Percentiles rank a stretch among this genome's conserved stretches.
These are phyloP conservation scores for Ballota nigra DNA, from an alignment of 257 asterid genomes.

Conservation along the genomic window DNA sequence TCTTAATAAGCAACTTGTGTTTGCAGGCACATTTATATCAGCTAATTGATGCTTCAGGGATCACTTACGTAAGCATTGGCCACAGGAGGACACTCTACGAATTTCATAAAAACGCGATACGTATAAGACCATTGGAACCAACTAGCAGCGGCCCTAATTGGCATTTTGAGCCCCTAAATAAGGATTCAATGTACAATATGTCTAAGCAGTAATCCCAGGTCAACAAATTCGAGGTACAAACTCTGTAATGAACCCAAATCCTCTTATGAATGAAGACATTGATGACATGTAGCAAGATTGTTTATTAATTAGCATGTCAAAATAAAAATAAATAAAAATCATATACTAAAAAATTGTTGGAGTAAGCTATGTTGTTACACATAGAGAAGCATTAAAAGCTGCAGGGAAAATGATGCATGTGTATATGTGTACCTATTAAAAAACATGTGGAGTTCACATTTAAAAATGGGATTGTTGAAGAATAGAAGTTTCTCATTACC, in stretches of 20 bases:
- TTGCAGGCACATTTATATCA: constrained; percentile 65
- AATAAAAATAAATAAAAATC: background rate
- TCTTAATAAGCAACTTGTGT: constrained; percentile 29
- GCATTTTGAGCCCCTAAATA: constrained; percentile 48
- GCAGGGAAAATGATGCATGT: constrained; percentile 8
- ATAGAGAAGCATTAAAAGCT: constrained; percentile 21
- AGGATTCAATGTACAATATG: constrained; percentile 26
- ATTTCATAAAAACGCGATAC: constrained; percentile 47
- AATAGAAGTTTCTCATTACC: constrained; percentile 48
- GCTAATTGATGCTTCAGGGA: constrained; percentile 58
- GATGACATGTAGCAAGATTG: constrained; percentile 1
- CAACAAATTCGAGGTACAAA: background rate
- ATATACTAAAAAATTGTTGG: background rate
- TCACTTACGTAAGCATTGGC: constrained; percentile 74
- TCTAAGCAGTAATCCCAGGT: constrained; percentile 29
- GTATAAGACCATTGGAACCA: constrained; percentile 47
- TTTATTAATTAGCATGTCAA: background rate
- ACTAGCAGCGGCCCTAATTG: constrained; percentile 39
- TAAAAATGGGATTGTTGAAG: constrained; percentile 25
- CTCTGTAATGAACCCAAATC: constrained; percentile 1
- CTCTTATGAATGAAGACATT: background rate
- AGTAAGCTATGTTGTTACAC: constrained; percentile 1
- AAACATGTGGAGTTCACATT: background rate
- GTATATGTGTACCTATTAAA: background rate
- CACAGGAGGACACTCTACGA: constrained; percentile 60